Base-by-base conservation (phyloP, 176 grass and related monocot species). In the Paspalum notatum region DNA sequence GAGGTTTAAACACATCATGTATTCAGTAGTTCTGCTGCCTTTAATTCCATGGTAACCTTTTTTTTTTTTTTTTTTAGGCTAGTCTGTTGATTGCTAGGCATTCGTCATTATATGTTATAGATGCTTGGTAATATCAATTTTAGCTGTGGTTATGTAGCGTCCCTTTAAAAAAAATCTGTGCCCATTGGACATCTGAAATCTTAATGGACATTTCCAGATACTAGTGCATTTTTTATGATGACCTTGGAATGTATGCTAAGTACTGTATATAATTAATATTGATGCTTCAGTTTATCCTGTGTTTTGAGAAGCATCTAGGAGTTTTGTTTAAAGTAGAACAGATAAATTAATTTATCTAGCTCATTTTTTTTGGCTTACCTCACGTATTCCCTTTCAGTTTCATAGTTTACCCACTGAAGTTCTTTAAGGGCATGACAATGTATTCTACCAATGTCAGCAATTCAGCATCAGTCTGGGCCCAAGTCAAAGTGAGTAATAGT, bases 111-210 rank as follows among this genome's bases (percentile, higher is more conserved):
- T 59, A 39, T 72, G 24, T 12, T 58, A 66, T 58, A 58, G 16
- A 47, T 71, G 55, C 43, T 52, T 84, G 48, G 4, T 75, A 24
- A 44, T 66, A 47, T 53, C 21, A 88, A 38, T 72, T 67, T 47
- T 24, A 68, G 26, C 39, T 49, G 40, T 71, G 51, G 60, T 26
- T 7, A 68, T 68, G 65, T 77, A 71, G 14, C 6, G 43, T 62
- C 24, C 53, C 7, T n/a, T 62, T 59, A 70, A 25, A 20, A 70
- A 25, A 20, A 25, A 60, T 67, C 59, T 48, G 12, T 51, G 9
- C 8, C 27, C 18, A 27, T 12, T 74, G 12, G 62, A 8, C 18
- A 52, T 78, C 46, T 14, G 52, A 17, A 61, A 53, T 71, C 40
- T 54, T 71, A 62, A 37, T 83, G 8, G 48, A 51, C 74, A 50